Conservation (phyloP, 2,329 filamentous ascomycete species). For the Alternaria conjuncta region DNA sequence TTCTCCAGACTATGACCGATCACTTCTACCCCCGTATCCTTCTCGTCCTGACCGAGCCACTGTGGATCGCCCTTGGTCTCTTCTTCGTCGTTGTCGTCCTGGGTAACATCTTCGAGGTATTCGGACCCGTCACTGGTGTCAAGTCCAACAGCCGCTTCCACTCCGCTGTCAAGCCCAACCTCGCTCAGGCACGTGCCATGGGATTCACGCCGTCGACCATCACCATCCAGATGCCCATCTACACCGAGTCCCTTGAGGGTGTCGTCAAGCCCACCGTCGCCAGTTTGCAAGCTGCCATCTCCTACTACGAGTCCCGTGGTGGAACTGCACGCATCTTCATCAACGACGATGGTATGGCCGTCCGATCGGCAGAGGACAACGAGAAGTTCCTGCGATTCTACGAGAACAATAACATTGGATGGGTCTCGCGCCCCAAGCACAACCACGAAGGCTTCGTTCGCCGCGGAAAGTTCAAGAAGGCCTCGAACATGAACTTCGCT, state of each 20-base stretch:
- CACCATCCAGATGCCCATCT: slow-evolving; percentile 80
- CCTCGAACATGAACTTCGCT: slow-evolving; percentile 76
- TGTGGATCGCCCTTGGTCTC: slow-evolving; percentile 62
- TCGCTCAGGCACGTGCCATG: slow-evolving; percentile 59
- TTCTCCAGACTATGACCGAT: slow-evolving; percentile 61
- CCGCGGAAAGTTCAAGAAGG: slow-evolving; percentile 47
- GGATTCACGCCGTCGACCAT: slow-evolving; percentile 68
- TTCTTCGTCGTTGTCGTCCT: slow-evolving; percentile 25
- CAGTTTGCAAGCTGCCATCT: slow-evolving; percentile 71
- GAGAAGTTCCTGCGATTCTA: slow-evolving; percentile 53
- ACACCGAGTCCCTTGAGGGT: slow-evolving; percentile 77
- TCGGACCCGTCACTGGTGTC: slow-evolving; percentile 76
- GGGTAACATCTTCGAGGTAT: slow-evolving; percentile 59
- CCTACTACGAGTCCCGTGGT: slow-evolving; percentile 58
- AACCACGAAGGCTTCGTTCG: slow-evolving; percentile 34
- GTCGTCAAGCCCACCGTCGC: slow-evolving; percentile 78
- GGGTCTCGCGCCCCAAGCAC: slow-evolving; percentile 55
- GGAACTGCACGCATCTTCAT: slow-evolving; percentile 71
- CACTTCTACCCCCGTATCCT: slow-evolving; percentile 60
- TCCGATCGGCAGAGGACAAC: slow-evolving; percentile 57
- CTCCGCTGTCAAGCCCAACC: slow-evolving; percentile 62
- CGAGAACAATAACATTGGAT: slow-evolving; percentile 56
- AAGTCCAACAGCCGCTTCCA: slow-evolving; percentile 80
- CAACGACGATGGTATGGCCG: slow-evolving; percentile 71
- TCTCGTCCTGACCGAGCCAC: slow-evolving; percentile 55